Percentiles rank a stretch among this genome's conserved stretches.
Evolutionary conservation across 208 protist species (phyloP).

Genomic region (Wallacemonas sp.): DNA sequence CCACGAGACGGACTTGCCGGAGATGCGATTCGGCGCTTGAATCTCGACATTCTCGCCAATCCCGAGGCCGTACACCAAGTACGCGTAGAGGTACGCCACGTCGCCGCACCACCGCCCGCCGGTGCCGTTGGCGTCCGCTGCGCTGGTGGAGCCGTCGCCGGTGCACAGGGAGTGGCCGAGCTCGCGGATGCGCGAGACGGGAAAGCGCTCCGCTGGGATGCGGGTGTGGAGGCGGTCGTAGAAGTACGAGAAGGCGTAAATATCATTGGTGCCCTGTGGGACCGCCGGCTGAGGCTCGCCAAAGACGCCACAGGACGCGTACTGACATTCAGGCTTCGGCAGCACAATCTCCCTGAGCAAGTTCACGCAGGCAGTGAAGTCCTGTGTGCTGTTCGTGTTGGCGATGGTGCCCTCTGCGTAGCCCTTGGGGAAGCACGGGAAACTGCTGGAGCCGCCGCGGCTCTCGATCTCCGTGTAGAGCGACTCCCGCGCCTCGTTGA

Average conservation of each 20-base stretch:
- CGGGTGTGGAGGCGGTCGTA: constrained; percentile 52
- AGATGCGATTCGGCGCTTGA: constrained; percentile 57
- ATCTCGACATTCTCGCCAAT: constrained; percentile 47
- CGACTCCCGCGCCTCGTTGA: constrained; percentile 58
- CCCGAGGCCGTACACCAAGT: constrained; percentile 52
- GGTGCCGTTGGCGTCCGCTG: not conserved
- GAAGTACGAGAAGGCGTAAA: constrained; percentile 81
- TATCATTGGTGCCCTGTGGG: not conserved
- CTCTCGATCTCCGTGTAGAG: constrained; percentile 14
- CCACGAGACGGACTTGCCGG: constrained; percentile 67
- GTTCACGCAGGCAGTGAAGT: constrained; percentile 31
- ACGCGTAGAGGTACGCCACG: constrained; percentile 73
- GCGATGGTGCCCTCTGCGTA: constrained; percentile 14
- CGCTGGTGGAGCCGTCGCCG: constrained; percentile 9
- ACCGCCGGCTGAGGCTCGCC: constrained; percentile 61
- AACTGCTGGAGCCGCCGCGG: constrained; percentile 20
- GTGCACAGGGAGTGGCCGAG: constrained; percentile 31
- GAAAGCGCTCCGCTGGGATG: constrained; percentile 3
- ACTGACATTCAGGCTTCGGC: constrained; percentile 25
- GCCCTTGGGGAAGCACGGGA: constrained; percentile 30
- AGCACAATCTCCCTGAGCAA: constrained; percentile 28
- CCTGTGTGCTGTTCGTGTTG: constrained; percentile 10
- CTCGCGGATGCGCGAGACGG: constrained; percentile 32
- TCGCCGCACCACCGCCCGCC: constrained; percentile 65
- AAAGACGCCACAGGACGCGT: constrained; percentile 41